These are phyloP conservation scores for Paramecium octaurelia DNA, from an alignment of 73 alveolate genomes.

Conservation along the genomic window DNA sequence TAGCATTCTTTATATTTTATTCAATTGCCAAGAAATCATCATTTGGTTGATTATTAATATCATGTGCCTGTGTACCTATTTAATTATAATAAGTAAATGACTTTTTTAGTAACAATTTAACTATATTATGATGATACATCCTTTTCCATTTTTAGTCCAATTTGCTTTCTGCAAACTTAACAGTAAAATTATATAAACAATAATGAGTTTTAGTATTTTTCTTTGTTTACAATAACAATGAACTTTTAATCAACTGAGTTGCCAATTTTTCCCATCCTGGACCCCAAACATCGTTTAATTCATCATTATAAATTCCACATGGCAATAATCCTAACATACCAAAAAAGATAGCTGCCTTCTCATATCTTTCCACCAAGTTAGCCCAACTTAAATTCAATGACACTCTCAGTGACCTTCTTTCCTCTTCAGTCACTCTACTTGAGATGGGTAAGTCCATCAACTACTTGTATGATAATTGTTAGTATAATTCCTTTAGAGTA, in stretches of 20 bases:
- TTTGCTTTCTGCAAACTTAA: conserved; percentile 37
- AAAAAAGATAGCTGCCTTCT: conserved; percentile 38
- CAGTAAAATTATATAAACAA: conserved; percentile 16
- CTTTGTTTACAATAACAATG: neutral
- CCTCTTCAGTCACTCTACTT: conserved; percentile 42
- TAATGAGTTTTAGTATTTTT: neutral
- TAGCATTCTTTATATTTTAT: conserved; percentile 32
- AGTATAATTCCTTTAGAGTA: conserved; percentile 11
- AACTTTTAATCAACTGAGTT: neutral
- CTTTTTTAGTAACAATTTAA: neutral
- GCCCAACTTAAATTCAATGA: conserved; percentile 40
- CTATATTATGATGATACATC: neutral
- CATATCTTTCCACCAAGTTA: conserved; percentile 18
- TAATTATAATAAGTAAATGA: neutral
- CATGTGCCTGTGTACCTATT: conserved; percentile 23
- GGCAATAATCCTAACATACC: conserved; percentile 45
- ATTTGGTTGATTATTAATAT: neutral
- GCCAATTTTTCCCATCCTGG: conserved; percentile 51
- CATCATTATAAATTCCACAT: conserved; percentile 36
- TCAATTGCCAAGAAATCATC: conserved; percentile 21
- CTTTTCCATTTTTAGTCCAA: neutral
- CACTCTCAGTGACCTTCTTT: conserved; percentile 20
- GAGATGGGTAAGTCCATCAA: conserved; percentile 31
- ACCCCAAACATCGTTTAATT: conserved; percentile 15
- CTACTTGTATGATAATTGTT: neutral